Percentiles rank a stretch among this genome's conserved stretches.
These are phyloP conservation scores for Arabidopsis suecica DNA, from an alignment of 345 rosid genomes.

Conservation along the genomic window DNA sequence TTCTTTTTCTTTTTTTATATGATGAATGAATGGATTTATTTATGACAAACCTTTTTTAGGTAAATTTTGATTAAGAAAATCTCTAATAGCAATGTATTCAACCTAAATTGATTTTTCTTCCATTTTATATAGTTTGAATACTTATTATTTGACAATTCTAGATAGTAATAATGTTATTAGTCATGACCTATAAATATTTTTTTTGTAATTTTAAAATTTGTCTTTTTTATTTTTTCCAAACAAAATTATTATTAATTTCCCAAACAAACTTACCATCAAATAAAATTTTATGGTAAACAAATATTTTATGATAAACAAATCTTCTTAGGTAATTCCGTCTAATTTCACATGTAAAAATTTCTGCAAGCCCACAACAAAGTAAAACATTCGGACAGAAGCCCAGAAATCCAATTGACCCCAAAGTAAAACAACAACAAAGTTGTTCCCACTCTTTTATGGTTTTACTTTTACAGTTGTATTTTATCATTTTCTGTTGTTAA, in stretches of 20 bases:
- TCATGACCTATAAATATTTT: background rate
- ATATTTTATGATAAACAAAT: too few species aligned
- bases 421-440: background rate
- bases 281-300: too few species aligned
- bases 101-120: background rate
- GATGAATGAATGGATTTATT: conserved; percentile 31
- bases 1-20: background rate
- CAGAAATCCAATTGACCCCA: background rate
- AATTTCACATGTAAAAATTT: background rate
- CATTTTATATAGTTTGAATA: background rate
- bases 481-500: too few species aligned
- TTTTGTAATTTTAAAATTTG: background rate
- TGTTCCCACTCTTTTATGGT: too few species aligned
- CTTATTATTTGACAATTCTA: background rate
- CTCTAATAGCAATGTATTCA: conserved; percentile 9
- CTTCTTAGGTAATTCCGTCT: background rate
- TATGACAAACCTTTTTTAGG: conserved; percentile 26
- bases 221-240: background rate
- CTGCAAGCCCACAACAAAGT: background rate
- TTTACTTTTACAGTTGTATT: too few species aligned
- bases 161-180: background rate
- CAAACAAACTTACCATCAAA: too few species aligned
- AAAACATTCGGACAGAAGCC: background rate
- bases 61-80: background rate
- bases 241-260: too few species aligned